Conservation (phyloP, 139 green algal species). For the Picochlorum sp. region DNA sequence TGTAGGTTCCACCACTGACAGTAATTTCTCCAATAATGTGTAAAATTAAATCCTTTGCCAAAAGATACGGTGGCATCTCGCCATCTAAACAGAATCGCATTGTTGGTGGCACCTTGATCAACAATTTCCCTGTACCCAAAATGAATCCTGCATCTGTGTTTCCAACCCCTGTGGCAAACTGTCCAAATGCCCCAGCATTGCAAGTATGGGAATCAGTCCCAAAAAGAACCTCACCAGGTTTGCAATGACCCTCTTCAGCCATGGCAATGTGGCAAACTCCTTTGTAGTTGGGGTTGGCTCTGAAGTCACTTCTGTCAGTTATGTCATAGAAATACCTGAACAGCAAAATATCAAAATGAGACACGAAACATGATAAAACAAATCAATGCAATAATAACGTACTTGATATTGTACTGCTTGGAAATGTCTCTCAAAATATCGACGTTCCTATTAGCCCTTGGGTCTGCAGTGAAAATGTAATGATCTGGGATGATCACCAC, state of each 20-base stretch:
- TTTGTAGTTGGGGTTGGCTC: slow-evolving; percentile 96
- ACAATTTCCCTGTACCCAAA: slow-evolving; percentile 91
- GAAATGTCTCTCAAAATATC: slow-evolving; percentile 71
- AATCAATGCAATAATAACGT: not conserved
- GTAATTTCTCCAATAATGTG: slow-evolving; percentile 96
- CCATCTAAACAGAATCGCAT: slow-evolving; percentile 91
- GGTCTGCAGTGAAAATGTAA: slow-evolving; percentile 95
- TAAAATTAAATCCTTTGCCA: slow-evolving; percentile 90
- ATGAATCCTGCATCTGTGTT: slow-evolving; percentile 97
- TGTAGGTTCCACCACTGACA: slow-evolving; percentile 67
- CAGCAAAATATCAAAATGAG: no score
- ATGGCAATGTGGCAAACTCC: slow-evolving; percentile 90
- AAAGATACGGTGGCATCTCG: slow-evolving; percentile 83
- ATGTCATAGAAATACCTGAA: slow-evolving; percentile 93
- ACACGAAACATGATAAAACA: not conserved
- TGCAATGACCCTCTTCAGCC: slow-evolving; percentile 70
- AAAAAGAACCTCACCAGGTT: slow-evolving; percentile 84
- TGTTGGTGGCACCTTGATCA: slow-evolving; percentile 91
- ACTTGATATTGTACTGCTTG: slow-evolving; percentile 80
- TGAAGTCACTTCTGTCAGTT: slow-evolving; percentile 77
- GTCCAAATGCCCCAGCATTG: slow-evolving; percentile 91
- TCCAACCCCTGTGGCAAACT: slow-evolving; percentile 91
- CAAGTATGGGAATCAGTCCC: slow-evolving; percentile 97
- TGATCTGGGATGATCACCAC: slow-evolving; percentile 94
- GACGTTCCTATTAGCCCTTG: slow-evolving; percentile 91